Evolutionary conservation across 306 rosid species (phyloP).

Genomic region (Quercus suber): DNA sequence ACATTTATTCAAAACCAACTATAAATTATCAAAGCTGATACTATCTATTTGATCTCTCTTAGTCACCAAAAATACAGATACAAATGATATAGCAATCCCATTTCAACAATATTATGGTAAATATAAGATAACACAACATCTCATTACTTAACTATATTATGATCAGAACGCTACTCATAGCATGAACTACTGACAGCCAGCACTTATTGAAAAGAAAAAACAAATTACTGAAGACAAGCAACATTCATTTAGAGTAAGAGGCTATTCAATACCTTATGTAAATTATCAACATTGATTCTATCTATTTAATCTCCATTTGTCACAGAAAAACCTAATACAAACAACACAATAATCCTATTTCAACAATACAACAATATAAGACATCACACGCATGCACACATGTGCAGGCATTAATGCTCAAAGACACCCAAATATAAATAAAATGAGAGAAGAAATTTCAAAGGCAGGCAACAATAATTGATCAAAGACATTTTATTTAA

Average conservation of each 20-base stretch:
- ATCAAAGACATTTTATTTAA: background rate
- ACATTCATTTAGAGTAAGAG: background rate
- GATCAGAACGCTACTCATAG: background rate
- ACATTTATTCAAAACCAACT: background rate
- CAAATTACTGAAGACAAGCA: background rate
- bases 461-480: background rate
- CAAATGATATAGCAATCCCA: background rate
- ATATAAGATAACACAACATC: background rate
- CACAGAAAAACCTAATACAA: no score
- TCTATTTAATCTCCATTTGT: background rate
- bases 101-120: background rate
- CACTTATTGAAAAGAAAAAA: no score
- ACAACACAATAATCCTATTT: no score
- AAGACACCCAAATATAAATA: no score
- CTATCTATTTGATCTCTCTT: background rate
- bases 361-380: no score
- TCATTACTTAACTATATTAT: background rate
- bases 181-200: background rate
- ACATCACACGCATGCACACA: no score
- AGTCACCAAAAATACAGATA: background rate
- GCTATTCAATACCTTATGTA: background rate
- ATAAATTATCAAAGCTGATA: background rate
- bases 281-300: background rate
- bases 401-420: no score
- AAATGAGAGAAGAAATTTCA: background rate